Evolutionary conservation across 192 early-diverging fungal species (phyloP), one percentile per base, ranked within the genome.

Genomic region (Lobosporangium transversale): DNA sequence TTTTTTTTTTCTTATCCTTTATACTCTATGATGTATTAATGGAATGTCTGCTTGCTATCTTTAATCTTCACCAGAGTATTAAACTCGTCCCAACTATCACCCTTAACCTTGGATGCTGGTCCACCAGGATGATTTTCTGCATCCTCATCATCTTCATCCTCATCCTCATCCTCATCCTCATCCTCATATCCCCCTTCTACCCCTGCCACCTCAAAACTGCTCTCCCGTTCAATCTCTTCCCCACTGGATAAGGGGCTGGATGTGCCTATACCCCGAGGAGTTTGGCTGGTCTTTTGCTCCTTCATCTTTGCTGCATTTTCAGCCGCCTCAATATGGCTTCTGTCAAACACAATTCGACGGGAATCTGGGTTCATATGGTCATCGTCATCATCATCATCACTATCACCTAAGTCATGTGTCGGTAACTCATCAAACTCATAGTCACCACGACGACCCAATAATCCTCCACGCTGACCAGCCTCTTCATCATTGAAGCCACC

Each of bases 351-450:
- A 27, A 76, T 62, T 26, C 65, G 36, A 5, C 56, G 58, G 2
- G 53, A 44, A 9, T 67, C 49, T 11, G 58, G 29, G 18, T 76
- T 53, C 14, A 45, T 9, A 18, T 56, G 11, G 8, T 61, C 69
- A 49, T 71, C 61, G 6, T 67, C 73, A 33, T 67, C 65, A 17
- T 59, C 57, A 18, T 65, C 62, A 30, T 67, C 65, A 51, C 53
- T 58, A n/a, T 48, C 73, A 5, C 73, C 73, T 6, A 76, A 56
- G 21, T 55, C 73, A 51, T 76, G 73, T 0, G 73, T 76, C 29
- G 73, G 73, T 30, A 76, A 24, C 15, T 76, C 73, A 20, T 76
- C 65, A 58, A 76, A 76, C 48, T 76, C 73, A 35, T 76, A 76
- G 36, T 76, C 73, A 8, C 73, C 58, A 11, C 73, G 63, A 36